Evolutionary conservation across 2,329 filamentous ascomycete genomes (phyloP).

Genomic region (Fusarium humuli): DNA sequence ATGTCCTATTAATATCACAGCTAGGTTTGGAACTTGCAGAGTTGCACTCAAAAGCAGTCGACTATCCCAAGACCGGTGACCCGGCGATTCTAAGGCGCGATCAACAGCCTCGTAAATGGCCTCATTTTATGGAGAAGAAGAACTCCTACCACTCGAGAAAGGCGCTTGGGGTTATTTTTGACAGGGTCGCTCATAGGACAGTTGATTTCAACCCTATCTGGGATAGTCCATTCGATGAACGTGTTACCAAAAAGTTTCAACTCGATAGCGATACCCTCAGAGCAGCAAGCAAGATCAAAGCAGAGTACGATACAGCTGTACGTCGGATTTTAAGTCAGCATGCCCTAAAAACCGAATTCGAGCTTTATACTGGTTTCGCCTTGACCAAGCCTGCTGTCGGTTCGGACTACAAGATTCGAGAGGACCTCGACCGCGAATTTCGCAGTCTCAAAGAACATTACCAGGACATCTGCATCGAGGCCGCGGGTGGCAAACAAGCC

Average conservation of each 20-base stretch:
- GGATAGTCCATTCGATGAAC: conserved; percentile 77
- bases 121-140: conserved; percentile 87
- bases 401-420: conserved; percentile 86
- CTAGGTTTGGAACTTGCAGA: conserved; percentile 75
- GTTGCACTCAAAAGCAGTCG: conserved; percentile 90
- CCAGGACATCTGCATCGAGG: conserved; percentile 71
- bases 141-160: conserved; percentile 74
- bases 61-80: conserved; percentile 91
- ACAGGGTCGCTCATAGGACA: conserved; percentile 68
- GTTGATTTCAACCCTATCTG: conserved; percentile 80
- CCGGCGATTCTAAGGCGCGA: conserved; percentile 74
- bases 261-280: conserved; percentile 66
- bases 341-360: conserved; percentile 87
- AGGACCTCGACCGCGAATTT: conserved; percentile 80
- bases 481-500: conserved; percentile 70
- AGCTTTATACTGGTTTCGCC: conserved; percentile 89
- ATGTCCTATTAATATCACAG: conserved; percentile 1
- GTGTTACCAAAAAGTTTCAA: conserved; percentile 74
- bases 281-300: conserved; percentile 75
- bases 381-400: conserved; percentile 78
- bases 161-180: conserved; percentile 84
- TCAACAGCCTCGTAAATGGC: conserved; percentile 74
- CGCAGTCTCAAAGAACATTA: conserved; percentile 76
- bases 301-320: conserved; percentile 80
- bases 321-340: conserved; percentile 86